Conservation (phyloP, 495 filamentous ascomycete genomes). For the Neurospora sp. region DNA sequence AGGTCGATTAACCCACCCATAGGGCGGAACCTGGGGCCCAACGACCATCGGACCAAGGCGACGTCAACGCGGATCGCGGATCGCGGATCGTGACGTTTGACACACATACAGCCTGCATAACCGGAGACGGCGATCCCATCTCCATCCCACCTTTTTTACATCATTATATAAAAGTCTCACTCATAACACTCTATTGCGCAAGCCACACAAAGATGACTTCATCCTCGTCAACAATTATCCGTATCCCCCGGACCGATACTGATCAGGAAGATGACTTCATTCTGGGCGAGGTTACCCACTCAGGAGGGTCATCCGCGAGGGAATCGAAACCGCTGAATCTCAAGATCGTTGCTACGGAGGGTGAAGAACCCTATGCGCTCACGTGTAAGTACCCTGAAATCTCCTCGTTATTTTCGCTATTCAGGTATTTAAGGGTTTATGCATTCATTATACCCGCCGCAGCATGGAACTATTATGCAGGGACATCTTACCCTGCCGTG, state of each 20-base stretch:
- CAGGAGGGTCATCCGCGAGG: constrained; percentile 14
- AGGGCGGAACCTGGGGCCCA: neutral
- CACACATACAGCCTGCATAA: neutral
- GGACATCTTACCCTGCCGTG: neutral
- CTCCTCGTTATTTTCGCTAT: neutral
- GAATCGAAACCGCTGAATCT: constrained; percentile 40
- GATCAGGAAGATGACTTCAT: constrained; percentile 44
- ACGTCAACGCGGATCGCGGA: neutral
- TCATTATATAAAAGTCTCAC: neutral
- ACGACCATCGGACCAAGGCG: neutral
- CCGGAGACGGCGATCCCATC: neutral
- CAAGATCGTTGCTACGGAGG: constrained; percentile 59
- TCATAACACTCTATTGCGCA: neutral
- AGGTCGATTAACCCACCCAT: neutral
- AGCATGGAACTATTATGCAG: neutral
- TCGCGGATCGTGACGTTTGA: neutral
- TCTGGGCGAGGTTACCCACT: constrained; percentile 44
- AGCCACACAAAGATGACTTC: neutral
- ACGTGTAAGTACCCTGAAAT: constrained; percentile 32
- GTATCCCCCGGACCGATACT: constrained; percentile 46
- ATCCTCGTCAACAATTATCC: constrained; percentile 29
- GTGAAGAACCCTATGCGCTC: constrained; percentile 47
- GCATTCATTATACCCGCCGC: neutral
- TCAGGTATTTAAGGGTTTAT: neutral
- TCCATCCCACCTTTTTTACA: neutral